These are phyloP conservation scores for Coriolopsis trogii DNA, from an alignment of 1,284 basidiomycete species.

Conservation along the genomic window DNA sequence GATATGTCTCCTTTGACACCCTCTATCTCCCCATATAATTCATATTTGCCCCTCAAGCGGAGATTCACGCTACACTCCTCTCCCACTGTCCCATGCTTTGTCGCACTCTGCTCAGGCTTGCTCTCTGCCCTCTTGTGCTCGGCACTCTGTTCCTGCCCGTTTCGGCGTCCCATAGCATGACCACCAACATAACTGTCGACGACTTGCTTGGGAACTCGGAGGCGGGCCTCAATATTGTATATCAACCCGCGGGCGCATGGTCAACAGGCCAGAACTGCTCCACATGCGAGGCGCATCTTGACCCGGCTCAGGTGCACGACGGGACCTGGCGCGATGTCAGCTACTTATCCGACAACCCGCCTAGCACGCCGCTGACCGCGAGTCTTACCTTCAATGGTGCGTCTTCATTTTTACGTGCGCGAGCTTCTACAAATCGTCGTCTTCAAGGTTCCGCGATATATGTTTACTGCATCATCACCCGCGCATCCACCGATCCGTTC, in stretches of 20 bases:
- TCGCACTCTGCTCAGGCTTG: too few species aligned
- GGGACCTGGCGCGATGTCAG: conserved; percentile 26
- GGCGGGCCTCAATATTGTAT: conserved; percentile 31
- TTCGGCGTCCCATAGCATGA: conserved; percentile 22
- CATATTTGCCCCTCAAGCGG: too few species aligned
- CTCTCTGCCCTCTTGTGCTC: neutral
- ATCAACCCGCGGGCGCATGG: conserved; percentile 35
- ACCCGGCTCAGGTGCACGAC: conserved; percentile 17
- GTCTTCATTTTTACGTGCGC: neutral
- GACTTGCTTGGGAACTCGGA: conserved; percentile 40
- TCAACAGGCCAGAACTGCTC: conserved; percentile 26
- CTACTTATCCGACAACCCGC: conserved; percentile 25
- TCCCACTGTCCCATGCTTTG: too few species aligned
- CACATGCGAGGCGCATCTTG: conserved; percentile 28
- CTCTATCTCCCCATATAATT: too few species aligned
- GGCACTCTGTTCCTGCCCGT: neutral
- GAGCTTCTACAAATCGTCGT: neutral
- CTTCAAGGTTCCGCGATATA: conserved; percentile 32
- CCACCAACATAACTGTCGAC: conserved; percentile 42
- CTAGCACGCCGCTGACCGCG: conserved; percentile 21
- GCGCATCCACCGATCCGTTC: conserved; percentile 22
- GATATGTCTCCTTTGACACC: too few species aligned
- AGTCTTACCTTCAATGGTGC: conserved; percentile 30
- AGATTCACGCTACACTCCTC: too few species aligned
- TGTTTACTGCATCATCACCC: conserved; percentile 35